A percentile compares a stretch with the other conserved stretches of the same genome.
These are phyloP conservation scores for Lasiodiplodia citricola DNA, from an alignment of 2,329 filamentous ascomycete species.

Conservation along the genomic window DNA sequence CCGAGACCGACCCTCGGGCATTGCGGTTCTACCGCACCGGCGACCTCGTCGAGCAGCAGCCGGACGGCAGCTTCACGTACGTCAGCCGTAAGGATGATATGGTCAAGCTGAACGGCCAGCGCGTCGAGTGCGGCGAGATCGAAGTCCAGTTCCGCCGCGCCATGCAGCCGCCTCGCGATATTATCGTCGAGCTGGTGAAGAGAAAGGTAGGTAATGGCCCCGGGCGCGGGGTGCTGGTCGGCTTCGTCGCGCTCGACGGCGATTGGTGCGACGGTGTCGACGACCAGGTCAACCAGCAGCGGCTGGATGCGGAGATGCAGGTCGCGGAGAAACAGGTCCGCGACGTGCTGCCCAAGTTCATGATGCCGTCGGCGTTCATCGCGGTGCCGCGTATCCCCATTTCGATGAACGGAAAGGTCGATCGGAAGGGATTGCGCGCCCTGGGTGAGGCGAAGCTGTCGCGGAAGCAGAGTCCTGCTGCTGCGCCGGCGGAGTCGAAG, in stretches of 20 bases:
- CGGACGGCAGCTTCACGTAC: conserved; percentile 42
- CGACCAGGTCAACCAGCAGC: conserved; percentile 30
- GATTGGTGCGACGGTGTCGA: background rate
- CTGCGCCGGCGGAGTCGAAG: background rate
- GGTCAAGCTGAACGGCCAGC: conserved; percentile 44
- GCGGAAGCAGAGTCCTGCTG: background rate
- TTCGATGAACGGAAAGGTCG: background rate
- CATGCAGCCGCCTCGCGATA: background rate
- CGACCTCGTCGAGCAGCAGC: conserved; percentile 33
- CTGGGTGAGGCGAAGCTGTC: background rate
- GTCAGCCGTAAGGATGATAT: conserved; percentile 45
- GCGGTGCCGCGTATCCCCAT: background rate
- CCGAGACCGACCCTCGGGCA: conserved; percentile 27
- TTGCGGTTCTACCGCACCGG: conserved; percentile 34
- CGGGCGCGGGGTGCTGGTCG: conserved; percentile 7
- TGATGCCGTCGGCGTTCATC: background rate
- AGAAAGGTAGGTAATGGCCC: background rate
- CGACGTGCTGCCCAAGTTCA: background rate
- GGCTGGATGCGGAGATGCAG: conserved; percentile 26
- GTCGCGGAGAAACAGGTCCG: background rate
- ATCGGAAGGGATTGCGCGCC: background rate
- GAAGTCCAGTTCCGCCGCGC: conserved; percentile 45
- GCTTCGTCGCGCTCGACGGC: background rate
- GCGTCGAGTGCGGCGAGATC: conserved; percentile 46
- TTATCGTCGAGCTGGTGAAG: conserved; percentile 4